Base-by-base conservation (phyloP, 2,329 filamentous ascomycete species). In the Thelonectria discophora region DNA sequence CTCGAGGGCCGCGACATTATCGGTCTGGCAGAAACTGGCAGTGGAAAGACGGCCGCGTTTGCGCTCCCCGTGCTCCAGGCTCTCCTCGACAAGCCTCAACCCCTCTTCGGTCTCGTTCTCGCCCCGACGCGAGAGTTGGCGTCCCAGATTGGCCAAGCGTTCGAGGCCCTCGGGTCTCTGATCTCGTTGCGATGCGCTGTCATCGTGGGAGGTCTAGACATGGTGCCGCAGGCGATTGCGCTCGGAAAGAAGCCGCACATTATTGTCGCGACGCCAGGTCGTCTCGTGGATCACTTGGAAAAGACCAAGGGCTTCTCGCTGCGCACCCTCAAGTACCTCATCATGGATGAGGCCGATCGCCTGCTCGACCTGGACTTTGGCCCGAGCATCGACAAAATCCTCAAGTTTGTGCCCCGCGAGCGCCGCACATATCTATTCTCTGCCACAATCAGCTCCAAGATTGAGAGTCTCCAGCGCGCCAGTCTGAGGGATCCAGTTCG, bases 301-400 rank as follows among this genome's bases (percentile, higher is more conserved):
- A 97, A 97, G 78, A 99, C 95, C 2, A 97, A 97, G 77, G 94
- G 95, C 11, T 98, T 99, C 78, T 94, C 90, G 2, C 80, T 98
- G 50, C 86, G 90, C 30, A 84, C 86, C 4, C 81, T 97, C 39
- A 94, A 94, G 73, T 97, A 94, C 73, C 82, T 98, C 3, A 94
- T 97, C 64, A 93, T 98, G 87, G 94, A 97, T 73, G 94, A 97
- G 79, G 94, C 94, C 21, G 94, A 98, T 76, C 84, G 94, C 60
- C 84, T 98, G 10, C 86, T 98, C 2, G 95, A 99, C 74, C 89
- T 97, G 75, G 94, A 97, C 76, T 98, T 98, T 69, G 94, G 94
- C 0, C 92, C 93, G 2, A 90, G 94, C 20, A 87, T 98, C 39
- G 93, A 97, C 78, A 97, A 97, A 78, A 93, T 97, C 56, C 85